Evolutionary conservation across 306 rosid genomes (phyloP).

Genomic region (Quercus ilex): DNA sequence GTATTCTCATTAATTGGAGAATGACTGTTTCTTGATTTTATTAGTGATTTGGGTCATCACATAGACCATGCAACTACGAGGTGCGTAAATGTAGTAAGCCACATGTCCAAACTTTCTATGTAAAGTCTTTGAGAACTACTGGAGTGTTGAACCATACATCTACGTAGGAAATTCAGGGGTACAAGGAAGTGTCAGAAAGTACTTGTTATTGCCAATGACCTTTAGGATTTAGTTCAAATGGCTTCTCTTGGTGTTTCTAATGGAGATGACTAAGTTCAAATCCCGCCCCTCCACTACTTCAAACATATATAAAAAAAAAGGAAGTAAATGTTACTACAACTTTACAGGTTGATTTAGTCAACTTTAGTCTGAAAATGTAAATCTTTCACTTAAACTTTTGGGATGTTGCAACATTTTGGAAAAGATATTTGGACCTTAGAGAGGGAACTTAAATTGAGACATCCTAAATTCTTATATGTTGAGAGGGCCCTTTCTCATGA

Average conservation of each 20-base stretch:
- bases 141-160: background rate
- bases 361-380: background rate
- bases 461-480: background rate
- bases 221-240: no score
- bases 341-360: background rate
- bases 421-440: background rate
- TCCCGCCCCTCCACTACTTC: no score
- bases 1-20: background rate
- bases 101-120: background rate
- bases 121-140: background rate
- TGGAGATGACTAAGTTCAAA: no score
- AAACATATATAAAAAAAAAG: no score
- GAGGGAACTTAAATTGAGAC: background rate
- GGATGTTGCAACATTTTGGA: background rate
- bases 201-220: no score
- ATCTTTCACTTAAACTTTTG: background rate
- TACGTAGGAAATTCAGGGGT: background rate
- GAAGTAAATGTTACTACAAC: background rate
- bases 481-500: slow-evolving; percentile 1
- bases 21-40: background rate
- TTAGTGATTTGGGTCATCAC: background rate
- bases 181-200: background rate
- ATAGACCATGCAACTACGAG: background rate
- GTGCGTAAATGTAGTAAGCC: background rate
- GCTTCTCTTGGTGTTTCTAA: no score